Base-by-base conservation (phyloP, 805 yeast species). In the Saccharomycopsis oosterbeekiorum region DNA sequence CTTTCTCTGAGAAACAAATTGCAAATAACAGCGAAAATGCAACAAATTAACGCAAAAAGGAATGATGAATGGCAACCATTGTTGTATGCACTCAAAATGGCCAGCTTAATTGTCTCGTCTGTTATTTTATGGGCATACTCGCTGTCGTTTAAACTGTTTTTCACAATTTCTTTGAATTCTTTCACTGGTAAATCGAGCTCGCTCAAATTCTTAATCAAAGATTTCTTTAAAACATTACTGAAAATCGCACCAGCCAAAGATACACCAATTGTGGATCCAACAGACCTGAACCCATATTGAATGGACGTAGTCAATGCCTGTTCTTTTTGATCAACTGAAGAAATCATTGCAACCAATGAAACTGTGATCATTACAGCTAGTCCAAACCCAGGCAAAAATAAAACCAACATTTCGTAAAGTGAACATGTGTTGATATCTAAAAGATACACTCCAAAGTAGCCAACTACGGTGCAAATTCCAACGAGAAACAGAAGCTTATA, bases 271-370 rank as follows among this genome's bases (percentile, higher is more conserved):
- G 94, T 87, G n/a, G 93, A 86, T 0, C 96, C 96, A 0, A 91
- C 85, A 10, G 93, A 85, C 68, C 96, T 79, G 75, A 88, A 89
- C 0, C 92, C 91, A 70, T 92, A 91, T 69, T 89, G 96, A 62
- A 92, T 88, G 0, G 96, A 88, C 0, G 97, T 91, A 1, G 93
- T 86, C 21, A 90, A 80, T 1, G 97, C 96, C 71, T 89, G 96
- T 68, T 78, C 80, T 59, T 80, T 78, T 24, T 76, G 71, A 10
- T 87, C 84, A 1, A 86, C 94, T 1, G 94, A 82, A 0, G 94
- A 85, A 59, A 89, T 86, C 72, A 89, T 77, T 0, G 96, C 87
- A 41, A 89, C 72, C 56, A 89, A 74, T 0, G 92, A 84, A 1
- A 88, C 82, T 0, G 96, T 89, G 64, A 89, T 76, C 70, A 84